Evolutionary conservation across 2,329 filamentous ascomycete species (phyloP), one percentile per base, ranked within the genome.

Genomic region (Juglanconis juglandina): DNA sequence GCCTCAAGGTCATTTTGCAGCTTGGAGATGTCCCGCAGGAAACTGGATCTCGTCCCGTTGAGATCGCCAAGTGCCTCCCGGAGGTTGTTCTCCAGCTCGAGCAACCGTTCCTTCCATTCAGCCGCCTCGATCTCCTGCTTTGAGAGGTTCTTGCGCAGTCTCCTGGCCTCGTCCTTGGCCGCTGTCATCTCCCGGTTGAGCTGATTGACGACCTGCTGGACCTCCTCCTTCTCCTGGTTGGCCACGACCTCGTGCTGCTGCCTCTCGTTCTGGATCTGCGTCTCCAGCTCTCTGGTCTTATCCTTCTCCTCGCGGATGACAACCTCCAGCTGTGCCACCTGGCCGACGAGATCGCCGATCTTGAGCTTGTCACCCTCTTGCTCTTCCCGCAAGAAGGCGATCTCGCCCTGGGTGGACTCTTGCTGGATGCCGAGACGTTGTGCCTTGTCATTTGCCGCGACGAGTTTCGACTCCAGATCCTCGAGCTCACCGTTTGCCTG

Each of bases 351-450:
- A 69, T 98, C 92, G 42, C 94, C 92, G 68, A 99, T 98, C 75
- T 92, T 93, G 72, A 99, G 96, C 81, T 99, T 99, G 79, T 99
- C 95, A 17, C 85, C 86, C 75, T 99, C 95, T 74, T 99, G 95
- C 77, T 99, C 95, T 71, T 99, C 95, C 1, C 95, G 88, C 54
- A 99, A 75, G 81, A 99, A 99, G 1, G 91, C 88, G 74, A 98
- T 96, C 73, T 99, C 95, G 61, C 89, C 89, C 68, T 97, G 94
- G 59, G 90, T 89, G 5, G 91, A 96, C 75, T 99, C 95, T 65
- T 94, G 89, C 70, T 98, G 93, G 37, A 99, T 91, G 4, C 90
- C 88, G 3, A 98, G 81, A 56, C 93, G 86, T 68, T 96, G 90
- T 52, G 90, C 88, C 79, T 98, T 98, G 67, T 89, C 87, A 70